phyloP scores from a whole-genome alignment of 805 yeast species.

The Schizosaccharomyces pombe region DNA sequence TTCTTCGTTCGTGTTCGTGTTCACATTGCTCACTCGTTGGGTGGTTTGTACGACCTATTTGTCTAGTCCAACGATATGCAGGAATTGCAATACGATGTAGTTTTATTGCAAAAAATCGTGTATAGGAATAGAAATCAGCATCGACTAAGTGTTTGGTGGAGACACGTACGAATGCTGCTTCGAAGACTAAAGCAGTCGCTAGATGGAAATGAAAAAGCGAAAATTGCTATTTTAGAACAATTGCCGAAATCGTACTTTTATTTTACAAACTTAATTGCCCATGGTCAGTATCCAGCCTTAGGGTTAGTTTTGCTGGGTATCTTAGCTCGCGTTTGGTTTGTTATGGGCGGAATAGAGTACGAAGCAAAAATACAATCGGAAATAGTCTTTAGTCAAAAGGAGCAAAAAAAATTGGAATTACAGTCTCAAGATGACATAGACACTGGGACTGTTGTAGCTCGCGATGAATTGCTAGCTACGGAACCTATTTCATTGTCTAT shows the following conservation, averaged over 20 bases:
- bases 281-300: neutral
- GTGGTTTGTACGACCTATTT: too few relatives aligned
- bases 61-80: neutral
- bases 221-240: neutral
- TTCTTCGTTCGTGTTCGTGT: too few relatives aligned
- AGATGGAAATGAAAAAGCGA: neutral
- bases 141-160: neutral
- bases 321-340: slow-evolving; percentile 1
- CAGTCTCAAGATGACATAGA: neutral
- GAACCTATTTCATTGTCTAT: neutral
- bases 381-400: too few relatives aligned
- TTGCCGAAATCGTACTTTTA: neutral
- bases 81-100: neutral
- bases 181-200: neutral
- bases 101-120: neutral
- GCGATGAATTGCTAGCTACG: neutral
- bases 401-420: too few relatives aligned
- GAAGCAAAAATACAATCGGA: neutral
- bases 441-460: neutral
- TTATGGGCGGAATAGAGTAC: neutral
- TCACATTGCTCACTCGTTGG: too few relatives aligned
- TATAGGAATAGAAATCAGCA: neutral
- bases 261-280: neutral
- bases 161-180: neutral
- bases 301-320: neutral